Evolutionary conservation across 1,284 basidiomycete species (phyloP), one percentile per base, ranked within the genome.

Genomic region (Rhizoctonia solani): DNA sequence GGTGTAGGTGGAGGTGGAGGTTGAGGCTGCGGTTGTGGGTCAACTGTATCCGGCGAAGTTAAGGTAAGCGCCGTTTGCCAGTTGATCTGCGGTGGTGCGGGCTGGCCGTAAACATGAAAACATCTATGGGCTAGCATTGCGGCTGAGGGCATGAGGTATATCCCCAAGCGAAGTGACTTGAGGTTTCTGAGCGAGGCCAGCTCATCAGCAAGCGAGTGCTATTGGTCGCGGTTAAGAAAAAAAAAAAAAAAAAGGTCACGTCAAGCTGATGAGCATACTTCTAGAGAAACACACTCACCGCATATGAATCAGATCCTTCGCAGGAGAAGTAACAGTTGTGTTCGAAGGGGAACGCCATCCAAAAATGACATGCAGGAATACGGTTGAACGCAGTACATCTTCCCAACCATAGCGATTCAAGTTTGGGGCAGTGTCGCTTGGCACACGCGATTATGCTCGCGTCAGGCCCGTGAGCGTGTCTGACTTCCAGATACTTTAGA

Each of bases 331-430:
- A 66, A 14, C 52, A 54, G 42, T 66, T 53, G 30, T 66, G 63
- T 16, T 66, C 42, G 37, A 66, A 66, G 13, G 52, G 16, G 34
- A 66, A 66, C 11, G 29, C 29, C 13, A 13, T 16, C 63, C 63
- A 66, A 42, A 55, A 66, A 11, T 41, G 19, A 54, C 63, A 66
- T 19, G 63, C 49, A 42, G 63, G 53, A 9, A 30, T 30, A 1
- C 63, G 50, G 27, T 66, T 66, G 63, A 55, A 66, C 27, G 49
- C 37, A 2, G 63, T 55, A n/a, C 63, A 66, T 14, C 63, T 46
- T 8, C 59, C 59, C 4, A 65, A 21, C 39, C 59, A 29, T 2
- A 65, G 39, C 29, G 49, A 23, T 23, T 65, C 37, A 5, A 65
- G 21, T n/a, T 53, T 29, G 21, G 61, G 61, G 41, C 61, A 54